phyloP scores from a whole-genome alignment of 1,284 basidiomycete genomes.

The Cerrena zonata region DNA sequence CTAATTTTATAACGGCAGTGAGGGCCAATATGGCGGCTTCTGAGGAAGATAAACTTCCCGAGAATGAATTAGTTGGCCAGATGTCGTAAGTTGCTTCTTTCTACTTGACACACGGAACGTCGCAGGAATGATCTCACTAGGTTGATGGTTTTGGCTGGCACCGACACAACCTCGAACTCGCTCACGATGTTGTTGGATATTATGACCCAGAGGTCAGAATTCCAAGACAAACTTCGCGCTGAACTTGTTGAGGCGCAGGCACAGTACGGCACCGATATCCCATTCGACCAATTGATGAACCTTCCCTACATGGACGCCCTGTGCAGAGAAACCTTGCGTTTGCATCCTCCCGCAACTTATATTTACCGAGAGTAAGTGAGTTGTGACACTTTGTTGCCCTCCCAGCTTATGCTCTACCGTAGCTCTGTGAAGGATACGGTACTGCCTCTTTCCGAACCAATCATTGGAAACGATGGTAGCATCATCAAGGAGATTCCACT shows the following conservation, averaged over 20 bases:
- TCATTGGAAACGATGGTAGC: constrained; percentile 23
- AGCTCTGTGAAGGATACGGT: constrained; percentile 18
- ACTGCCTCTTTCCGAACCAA: constrained; percentile 21
- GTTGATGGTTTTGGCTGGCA: constrained; percentile 13
- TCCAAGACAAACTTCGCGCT: constrained; percentile 14
- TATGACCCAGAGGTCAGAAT: constrained; percentile 10
- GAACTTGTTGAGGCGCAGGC: constrained; percentile 11
- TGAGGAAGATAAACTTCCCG: constrained; percentile 20
- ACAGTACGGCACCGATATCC: constrained; percentile 7
- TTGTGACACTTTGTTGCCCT: constrained; percentile 1
- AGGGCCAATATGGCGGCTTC: constrained; percentile 19
- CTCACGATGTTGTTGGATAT: constrained; percentile 12
- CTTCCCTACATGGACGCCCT: constrained; percentile 16
- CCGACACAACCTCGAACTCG: constrained; percentile 14
- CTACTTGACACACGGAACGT: not conserved
- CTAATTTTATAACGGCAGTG: constrained; percentile 11
- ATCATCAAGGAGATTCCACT: constrained; percentile 35
- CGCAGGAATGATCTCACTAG: not conserved
- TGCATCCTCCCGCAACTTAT: constrained; percentile 7
- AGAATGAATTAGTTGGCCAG: constrained; percentile 27
- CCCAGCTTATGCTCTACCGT: constrained; percentile 11
- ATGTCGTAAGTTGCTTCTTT: constrained; percentile 24
- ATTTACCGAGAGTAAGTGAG: not conserved
- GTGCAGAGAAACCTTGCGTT: constrained; percentile 16
- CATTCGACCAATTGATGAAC: constrained; percentile 11